Base-by-base conservation (phyloP, 371 early-diverging fungal genomes). In the Mortierella sp. region DNA sequence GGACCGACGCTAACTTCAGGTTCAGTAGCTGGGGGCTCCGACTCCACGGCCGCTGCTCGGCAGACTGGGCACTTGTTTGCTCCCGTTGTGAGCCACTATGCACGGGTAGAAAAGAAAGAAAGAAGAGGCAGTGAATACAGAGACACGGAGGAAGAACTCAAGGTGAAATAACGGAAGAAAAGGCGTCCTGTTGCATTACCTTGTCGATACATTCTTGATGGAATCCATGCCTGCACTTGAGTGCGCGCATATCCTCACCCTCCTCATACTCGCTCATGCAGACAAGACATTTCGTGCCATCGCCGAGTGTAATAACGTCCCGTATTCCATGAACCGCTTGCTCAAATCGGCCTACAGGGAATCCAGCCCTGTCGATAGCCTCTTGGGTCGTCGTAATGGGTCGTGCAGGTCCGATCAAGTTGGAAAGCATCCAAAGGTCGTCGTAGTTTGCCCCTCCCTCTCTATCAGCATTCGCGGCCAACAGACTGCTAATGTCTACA, bases 171-270 rank as follows among this genome's bases (percentile, higher is more conserved):
- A n/a, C n/a, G n/a, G n/a, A n/a, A n/a, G n/a, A n/a, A n/a, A n/a
- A n/a, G n/a, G n/a, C n/a, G n/a, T n/a, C n/a, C n/a, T n/a, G n/a
- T n/a, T n/a, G n/a, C 21, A 51, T 56, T 46, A 80, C 80, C 79
- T 88, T 81, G 80, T 94, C 94, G 32, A 95, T 88, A 62, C 95
- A 95, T 30, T 89, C 89, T 58, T 82, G 76, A 68, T 95, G 95
- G 79, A 93, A 95, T 8, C 89, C 92, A 70, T 95, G 95, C 41
- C 80, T 71, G 68, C 95, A 95, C 48, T 85, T 83, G 43, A 95
- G 79, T 19, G 89, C 84, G 15, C 94, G 81, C 53, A 94, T 81
- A 28, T 84, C 75, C 28, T 93, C 91, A 23, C 82, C 86, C 7
- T 84, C 81, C 12, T 82, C 86, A 72, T 93, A 94, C 23, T 84